These are phyloP conservation scores for Pestalotiopsis sp. DNA, from an alignment of 2,329 filamentous ascomycete genomes.

Conservation along the genomic window DNA sequence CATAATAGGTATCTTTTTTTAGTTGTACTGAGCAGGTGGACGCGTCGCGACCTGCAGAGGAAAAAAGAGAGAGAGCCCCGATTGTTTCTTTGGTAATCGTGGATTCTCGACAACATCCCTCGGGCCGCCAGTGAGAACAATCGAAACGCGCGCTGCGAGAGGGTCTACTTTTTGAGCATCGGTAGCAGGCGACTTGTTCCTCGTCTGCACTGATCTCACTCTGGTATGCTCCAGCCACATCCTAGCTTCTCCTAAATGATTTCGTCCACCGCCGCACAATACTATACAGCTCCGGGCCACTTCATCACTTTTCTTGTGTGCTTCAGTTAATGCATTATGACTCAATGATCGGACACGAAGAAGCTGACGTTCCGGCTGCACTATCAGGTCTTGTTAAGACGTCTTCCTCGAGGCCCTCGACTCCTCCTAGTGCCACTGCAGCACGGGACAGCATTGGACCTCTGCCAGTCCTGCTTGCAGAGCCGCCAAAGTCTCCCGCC, in stretches of 20 bases:
- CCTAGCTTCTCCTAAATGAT: constrained; percentile 7
- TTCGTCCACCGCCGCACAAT: not conserved
- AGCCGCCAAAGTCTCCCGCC: constrained; percentile 55
- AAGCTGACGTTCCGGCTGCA: constrained; percentile 5
- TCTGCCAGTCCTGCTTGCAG: constrained; percentile 35
- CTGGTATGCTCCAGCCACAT: constrained; percentile 42
- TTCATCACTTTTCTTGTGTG: not conserved
- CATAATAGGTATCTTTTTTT: constrained; percentile 2
- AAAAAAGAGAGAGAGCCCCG: constrained; percentile 11
- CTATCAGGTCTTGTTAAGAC: constrained; percentile 49
- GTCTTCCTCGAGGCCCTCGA: constrained; percentile 54
- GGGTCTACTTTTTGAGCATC: constrained; percentile 44
- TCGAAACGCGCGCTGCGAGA: constrained; percentile 17
- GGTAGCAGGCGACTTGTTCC: constrained; percentile 58
- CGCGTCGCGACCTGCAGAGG: constrained; percentile 7
- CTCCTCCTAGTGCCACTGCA: constrained; percentile 59
- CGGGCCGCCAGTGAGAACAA: constrained; percentile 2
- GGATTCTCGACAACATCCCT: constrained; percentile 13
- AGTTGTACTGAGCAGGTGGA: not conserved
- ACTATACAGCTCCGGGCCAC: not conserved
- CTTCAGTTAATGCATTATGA: not conserved
- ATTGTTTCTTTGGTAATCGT: constrained; percentile 17
- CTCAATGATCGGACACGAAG: not conserved
- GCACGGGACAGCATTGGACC: constrained; percentile 58
- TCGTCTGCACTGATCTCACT: constrained; percentile 66